Evolutionary conservation across 495 filamentous ascomycete genomes (phyloP), one percentile per base, ranked within the genome.

Genomic region (Lophium mytilinum): DNA sequence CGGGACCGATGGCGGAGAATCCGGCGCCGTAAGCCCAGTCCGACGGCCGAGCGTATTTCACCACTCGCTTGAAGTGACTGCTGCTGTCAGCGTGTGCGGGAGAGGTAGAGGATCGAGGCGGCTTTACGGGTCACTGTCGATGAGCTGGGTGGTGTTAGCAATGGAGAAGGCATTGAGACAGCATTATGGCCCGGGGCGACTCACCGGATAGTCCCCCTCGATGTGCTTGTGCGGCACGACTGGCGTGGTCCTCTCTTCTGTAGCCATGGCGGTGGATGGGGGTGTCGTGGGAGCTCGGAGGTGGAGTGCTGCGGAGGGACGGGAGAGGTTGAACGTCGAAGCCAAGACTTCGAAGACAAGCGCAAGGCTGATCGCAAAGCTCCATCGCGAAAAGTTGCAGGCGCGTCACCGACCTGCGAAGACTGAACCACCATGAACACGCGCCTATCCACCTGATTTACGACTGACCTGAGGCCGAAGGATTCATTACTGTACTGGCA

Each of bases 101-200:
- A 45, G 21, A 10, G 12, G 14, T 46, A 2, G 9, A 42, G 47
- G 17, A 17, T 41, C 30, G 47, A 35, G 37, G 47, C 52, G 57
- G 36, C 14, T 86, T 71, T 89, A 97, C 92, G 92, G 92, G 75
- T 97, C 92, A 75, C 83, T 90, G 76, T 97, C 92, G 71, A 97
- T 97, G 75, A 96, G 85, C 92, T 97, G 66, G 65, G 58, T 39
- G 9, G 34, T 57, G 57, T 68, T 64, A 68, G 61, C 45, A 40
- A 53, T 39, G 4, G 37, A 21, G 37, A 1, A 14, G 36, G 43
- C 51, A 52, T 56, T 57, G 58, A 10, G 52, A 30, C 21, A 30
- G 18, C n/a, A 14, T 3, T 4, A n/a, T 17, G 30, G 39, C 24
- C 41, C 41, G 47, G 50, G 54, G 53, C 42, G 15, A 45, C 63